Conservation (phyloP, 805 yeast genomes). For the Scheffersomyces ergatensis region DNA sequence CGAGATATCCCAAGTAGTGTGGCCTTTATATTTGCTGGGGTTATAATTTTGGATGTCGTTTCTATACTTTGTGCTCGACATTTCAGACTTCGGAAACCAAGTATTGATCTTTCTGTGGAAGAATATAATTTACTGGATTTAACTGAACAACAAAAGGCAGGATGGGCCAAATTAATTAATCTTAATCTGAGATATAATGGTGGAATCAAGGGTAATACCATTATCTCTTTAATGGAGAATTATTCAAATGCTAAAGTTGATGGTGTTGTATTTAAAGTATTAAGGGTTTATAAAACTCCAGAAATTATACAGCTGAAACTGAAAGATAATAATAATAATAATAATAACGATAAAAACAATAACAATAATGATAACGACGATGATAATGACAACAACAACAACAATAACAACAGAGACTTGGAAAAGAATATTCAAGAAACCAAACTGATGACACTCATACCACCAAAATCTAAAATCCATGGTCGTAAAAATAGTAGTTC, state of each 20-base stretch:
- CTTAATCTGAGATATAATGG: slow-evolving; percentile 13
- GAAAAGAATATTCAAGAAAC: not conserved
- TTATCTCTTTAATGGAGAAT: slow-evolving; percentile 15
- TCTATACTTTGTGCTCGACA: slow-evolving; percentile 7
- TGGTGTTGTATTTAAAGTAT: slow-evolving; percentile 12
- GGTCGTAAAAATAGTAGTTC: not conserved
- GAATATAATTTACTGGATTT: slow-evolving; percentile 10
- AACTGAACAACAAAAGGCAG: slow-evolving; percentile 13
- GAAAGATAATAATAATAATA: not conserved
- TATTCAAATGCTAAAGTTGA: slow-evolving; percentile 8
- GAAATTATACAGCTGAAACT: not conserved
- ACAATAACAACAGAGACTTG: not conserved
- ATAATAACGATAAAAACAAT: not conserved
- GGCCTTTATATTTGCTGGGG: slow-evolving; percentile 9
- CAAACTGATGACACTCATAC: no score
- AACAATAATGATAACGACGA: not conserved
- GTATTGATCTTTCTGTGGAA: slow-evolving; percentile 10
- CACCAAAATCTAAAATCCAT: not conserved
- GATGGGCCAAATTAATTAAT: slow-evolving; percentile 15
- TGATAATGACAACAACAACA: not conserved
- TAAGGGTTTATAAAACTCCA: slow-evolving; percentile 12
- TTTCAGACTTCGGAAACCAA: slow-evolving; percentile 6
- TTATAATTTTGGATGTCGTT: slow-evolving; percentile 4
- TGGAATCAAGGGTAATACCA: slow-evolving; percentile 16
- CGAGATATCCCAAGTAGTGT: slow-evolving; percentile 6